These are phyloP conservation scores for Tuber melanosporum DNA, from an alignment of 495 filamentous ascomycete species.

Conservation along the genomic window DNA sequence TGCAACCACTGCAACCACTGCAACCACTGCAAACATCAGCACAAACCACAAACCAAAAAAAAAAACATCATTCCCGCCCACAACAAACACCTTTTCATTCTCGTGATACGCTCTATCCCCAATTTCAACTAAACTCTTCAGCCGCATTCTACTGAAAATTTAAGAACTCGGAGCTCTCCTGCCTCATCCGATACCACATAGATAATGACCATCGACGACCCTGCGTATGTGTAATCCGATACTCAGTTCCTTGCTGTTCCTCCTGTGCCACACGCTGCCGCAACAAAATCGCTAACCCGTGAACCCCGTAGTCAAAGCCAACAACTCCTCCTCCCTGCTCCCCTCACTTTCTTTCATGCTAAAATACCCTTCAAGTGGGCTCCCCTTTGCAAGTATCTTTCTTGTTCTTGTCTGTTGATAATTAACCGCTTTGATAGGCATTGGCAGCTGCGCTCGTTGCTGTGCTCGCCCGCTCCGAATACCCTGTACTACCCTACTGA, in stretches of 20 bases:
- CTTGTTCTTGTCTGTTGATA: conserved; percentile 2
- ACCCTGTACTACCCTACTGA: conserved; percentile 76
- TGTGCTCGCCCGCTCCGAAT: conserved; percentile 70
- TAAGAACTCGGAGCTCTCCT: background rate
- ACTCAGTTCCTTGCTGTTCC: background rate
- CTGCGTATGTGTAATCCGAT: conserved; percentile 22
- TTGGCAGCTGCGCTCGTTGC: conserved; percentile 83
- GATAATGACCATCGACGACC: conserved; percentile 40
- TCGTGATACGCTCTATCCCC: background rate
- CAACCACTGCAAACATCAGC: background rate
- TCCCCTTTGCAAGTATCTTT: background rate
- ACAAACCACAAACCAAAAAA: background rate
- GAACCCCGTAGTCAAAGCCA: conserved; percentile 26
- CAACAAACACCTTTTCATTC: background rate
- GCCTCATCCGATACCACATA: background rate
- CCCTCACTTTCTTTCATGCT: conserved; percentile 40
- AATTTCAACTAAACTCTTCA: background rate
- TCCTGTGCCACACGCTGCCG: background rate
- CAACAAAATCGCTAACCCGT: conserved; percentile 3
- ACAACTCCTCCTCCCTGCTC: conserved; percentile 37
- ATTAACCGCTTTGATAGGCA: conserved; percentile 53
- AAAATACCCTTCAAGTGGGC: conserved; percentile 43
- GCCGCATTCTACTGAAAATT: background rate
- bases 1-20: background rate
- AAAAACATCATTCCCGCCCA: background rate